Percentiles rank a stretch among this genome's conserved stretches.
Evolutionary conservation across 2,329 filamentous ascomycete species (phyloP).

Genomic region (Pseudocercospora musae): DNA sequence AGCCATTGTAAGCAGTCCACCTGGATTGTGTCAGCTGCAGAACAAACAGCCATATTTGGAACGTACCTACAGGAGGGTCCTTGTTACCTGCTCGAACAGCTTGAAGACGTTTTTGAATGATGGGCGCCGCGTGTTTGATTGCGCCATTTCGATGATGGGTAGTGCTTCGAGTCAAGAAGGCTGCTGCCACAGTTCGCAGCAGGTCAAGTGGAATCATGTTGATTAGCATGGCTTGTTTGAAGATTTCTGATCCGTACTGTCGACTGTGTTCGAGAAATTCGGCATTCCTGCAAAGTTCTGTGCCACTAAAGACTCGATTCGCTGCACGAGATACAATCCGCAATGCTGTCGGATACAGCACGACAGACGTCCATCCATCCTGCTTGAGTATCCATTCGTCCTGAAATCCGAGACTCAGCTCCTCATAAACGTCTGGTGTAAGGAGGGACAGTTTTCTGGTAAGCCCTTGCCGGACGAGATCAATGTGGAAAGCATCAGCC

Average conservation of each 20-base stretch:
- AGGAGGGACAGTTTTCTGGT: conserved; percentile 20
- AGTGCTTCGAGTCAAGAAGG: background rate
- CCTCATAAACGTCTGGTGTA: conserved; percentile 16
- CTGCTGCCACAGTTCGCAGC: background rate
- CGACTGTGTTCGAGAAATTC: conserved; percentile 18
- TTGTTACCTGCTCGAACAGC: background rate
- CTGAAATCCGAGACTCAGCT: conserved; percentile 16
- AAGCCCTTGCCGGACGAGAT: conserved; percentile 18
- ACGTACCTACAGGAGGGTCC: background rate
- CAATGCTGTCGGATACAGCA: conserved; percentile 6
- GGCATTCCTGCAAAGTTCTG: conserved; percentile 19
- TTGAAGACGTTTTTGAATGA: conserved; percentile 5
- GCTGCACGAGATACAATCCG: conserved; percentile 21
- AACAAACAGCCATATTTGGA: too few relatives aligned
- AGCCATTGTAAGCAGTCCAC: conserved; percentile 22
- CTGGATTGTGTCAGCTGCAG: background rate
- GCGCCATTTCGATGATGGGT: background rate
- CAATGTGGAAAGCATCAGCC: conserved; percentile 9
- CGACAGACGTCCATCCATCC: conserved; percentile 6
- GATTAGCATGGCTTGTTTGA: conserved; percentile 14
- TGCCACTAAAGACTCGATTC: conserved; percentile 22
- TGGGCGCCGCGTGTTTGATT: background rate
- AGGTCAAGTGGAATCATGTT: conserved; percentile 14
- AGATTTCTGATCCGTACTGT: conserved; percentile 11
- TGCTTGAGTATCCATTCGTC: conserved; percentile 15